These are phyloP conservation scores for Uncinocarpus reesii DNA, from an alignment of 2,329 filamentous ascomycete genomes.

Conservation along the genomic window DNA sequence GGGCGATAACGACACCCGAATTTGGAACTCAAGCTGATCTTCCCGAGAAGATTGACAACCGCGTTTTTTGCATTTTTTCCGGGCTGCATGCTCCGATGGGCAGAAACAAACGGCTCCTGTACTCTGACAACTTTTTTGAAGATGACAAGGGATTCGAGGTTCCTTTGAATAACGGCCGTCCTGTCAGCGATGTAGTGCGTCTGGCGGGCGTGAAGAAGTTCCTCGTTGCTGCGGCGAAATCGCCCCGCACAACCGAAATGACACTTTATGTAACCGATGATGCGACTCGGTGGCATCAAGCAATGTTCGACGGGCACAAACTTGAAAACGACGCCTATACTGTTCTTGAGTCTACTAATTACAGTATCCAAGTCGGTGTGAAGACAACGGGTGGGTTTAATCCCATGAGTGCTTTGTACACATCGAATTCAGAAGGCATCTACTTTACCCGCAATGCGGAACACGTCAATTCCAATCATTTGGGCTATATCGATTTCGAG, in stretches of 20 bases:
- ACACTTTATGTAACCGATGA: conserved; percentile 83
- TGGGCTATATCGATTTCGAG: conserved; percentile 84
- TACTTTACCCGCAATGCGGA: conserved; percentile 89
- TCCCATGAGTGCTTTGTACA: conserved; percentile 80
- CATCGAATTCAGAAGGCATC: conserved; percentile 93
- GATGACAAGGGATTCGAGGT: conserved; percentile 54
- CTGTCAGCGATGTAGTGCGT: conserved; percentile 69
- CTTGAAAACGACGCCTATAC: conserved; percentile 81
- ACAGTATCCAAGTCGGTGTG: conserved; percentile 94
- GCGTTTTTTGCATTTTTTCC: conserved; percentile 61
- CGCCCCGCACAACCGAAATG: conserved; percentile 75
- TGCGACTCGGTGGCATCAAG: conserved; percentile 76
- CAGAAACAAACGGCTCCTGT: conserved; percentile 64
- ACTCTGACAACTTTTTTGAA: conserved; percentile 75
- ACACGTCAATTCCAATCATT: conserved; percentile 73
- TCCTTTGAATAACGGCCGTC: conserved; percentile 60
- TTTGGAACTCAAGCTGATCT: conserved; percentile 51
- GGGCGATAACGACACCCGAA: conserved; percentile 66
- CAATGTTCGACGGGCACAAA: conserved; percentile 77
- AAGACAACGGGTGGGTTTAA: conserved; percentile 48
- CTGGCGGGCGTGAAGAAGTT: conserved; percentile 78
- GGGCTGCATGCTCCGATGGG: conserved; percentile 61
- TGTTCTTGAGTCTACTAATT: conserved; percentile 88
- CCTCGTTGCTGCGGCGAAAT: conserved; percentile 70
- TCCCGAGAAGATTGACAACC: conserved; percentile 53